Base-by-base conservation (phyloP, 2,329 filamentous ascomycete genomes). In the Diaporthe velutina region DNA sequence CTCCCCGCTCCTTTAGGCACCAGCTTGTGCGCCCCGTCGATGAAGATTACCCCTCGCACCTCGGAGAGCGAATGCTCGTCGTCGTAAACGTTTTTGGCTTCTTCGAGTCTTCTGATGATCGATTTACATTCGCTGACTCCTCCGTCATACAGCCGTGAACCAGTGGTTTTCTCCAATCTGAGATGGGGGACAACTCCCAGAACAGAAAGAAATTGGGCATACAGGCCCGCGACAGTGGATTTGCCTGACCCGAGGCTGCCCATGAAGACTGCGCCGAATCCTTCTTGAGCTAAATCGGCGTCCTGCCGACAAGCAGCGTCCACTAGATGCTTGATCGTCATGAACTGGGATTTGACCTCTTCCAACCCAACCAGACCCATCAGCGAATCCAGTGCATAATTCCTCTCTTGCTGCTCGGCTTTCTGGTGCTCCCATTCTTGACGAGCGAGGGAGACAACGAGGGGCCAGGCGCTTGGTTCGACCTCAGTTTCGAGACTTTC, bases 31-130 rank as follows among this genome's bases (percentile, higher is more conserved):
- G 22, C 55, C 3, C 7, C 33, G 6, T 58, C 55, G 22, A 58
- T 58, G 28, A 58, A 35, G 7, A 58, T 38, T 4, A 58, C 19
- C 5, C 55, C 55, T 58, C 6, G 30, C 52, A 3, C 38, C 22
- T 58, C 22, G 30, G 1, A 33, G 7, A 8, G 17, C 42, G 42
- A 22, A 19, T 45, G 1, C 19, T 10, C 22, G 55, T 35, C 4
- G 13, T 30, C 10, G 3, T 33, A 8, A 19, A 22, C 30, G 3
- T 10, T 1, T 0, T 3, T 4, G 17, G 13, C 7, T 17, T 12
- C 1, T 22, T 13, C 15, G 9, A 57, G 33, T 22, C 55, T 6
- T 25, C 7, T 6, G 33, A 58, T 58, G 55, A 15, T 58, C 38
- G 4, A 1, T 9, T 22, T 22, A n/a, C 22, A 7, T 8, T 38